These are phyloP conservation scores for Pedinophyceae sp. DNA, from an alignment of 139 green algal genomes.

Conservation along the genomic window DNA sequence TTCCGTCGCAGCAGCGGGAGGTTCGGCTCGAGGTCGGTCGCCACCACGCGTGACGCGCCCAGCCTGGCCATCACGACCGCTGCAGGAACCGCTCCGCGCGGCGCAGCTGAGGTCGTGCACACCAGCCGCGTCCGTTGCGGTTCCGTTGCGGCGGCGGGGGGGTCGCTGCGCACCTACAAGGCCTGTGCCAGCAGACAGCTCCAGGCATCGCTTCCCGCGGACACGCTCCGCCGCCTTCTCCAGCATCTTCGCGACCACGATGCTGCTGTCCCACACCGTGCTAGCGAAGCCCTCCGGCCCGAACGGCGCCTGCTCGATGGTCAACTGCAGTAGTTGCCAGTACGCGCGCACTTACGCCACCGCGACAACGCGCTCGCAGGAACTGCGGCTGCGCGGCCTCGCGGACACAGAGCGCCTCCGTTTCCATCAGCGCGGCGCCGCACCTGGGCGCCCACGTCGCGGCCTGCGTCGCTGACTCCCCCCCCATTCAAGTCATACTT, in stretches of 20 bases:
- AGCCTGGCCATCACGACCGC: slow-evolving; percentile 23
- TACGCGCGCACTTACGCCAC: no score
- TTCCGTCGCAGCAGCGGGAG: slow-evolving; percentile 36
- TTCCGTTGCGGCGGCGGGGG: background rate
- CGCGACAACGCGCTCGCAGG: no score
- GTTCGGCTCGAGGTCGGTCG: slow-evolving; percentile 41
- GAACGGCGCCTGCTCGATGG: slow-evolving; percentile 34
- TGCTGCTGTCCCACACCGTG: slow-evolving; percentile 53
- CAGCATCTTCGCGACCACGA: slow-evolving; percentile 41
- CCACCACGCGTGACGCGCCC: slow-evolving; percentile 19
- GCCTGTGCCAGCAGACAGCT: slow-evolving; percentile 44
- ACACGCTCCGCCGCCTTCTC: slow-evolving; percentile 9
- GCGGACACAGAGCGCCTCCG: background rate
- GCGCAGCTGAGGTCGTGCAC: background rate
- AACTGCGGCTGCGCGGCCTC: no score
- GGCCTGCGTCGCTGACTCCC: background rate
- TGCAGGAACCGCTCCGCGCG: slow-evolving; percentile 7
- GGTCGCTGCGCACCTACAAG: slow-evolving; percentile 23
- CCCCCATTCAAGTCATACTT: slow-evolving; percentile 3
- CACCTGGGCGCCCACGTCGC: background rate
- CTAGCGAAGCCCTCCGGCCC: slow-evolving; percentile 36
- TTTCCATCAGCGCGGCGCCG: background rate
- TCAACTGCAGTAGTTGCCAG: no score
- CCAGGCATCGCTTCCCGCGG: slow-evolving; percentile 23
- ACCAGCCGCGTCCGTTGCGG: background rate